These are phyloP conservation scores for Parmelia sp. DNA, from an alignment of 495 filamentous ascomycete genomes.

Conservation along the genomic window DNA sequence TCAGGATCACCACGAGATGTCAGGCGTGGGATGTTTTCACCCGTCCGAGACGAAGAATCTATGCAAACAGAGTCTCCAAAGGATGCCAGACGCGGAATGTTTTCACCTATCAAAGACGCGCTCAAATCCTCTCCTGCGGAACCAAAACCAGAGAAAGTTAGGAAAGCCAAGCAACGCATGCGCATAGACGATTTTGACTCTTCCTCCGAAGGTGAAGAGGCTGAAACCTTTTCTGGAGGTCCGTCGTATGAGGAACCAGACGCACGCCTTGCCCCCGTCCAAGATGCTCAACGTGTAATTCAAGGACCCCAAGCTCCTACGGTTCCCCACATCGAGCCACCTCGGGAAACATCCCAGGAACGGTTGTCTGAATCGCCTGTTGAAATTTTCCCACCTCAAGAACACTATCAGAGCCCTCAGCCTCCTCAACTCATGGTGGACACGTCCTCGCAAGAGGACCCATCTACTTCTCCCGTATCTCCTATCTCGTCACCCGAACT, in stretches of 20 bases:
- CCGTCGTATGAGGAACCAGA: conserved; percentile 16
- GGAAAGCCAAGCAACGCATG: conserved; percentile 40
- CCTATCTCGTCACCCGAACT: conserved; percentile 62
- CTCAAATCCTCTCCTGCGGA: conserved; percentile 34
- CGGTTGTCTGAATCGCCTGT: conserved; percentile 72
- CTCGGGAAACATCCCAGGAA: conserved; percentile 31
- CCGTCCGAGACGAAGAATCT: conserved; percentile 13
- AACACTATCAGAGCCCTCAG: conserved; percentile 15
- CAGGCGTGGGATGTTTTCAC: conserved; percentile 18
- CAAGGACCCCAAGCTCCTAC: conserved; percentile 13
- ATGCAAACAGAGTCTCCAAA: conserved; percentile 15
- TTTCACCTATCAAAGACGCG: conserved; percentile 25
- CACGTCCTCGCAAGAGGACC: conserved; percentile 57
- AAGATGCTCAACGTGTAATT: conserved; percentile 19
- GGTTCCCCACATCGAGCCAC: conserved; percentile 19
- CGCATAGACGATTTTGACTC: conserved; percentile 45
- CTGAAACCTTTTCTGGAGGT: conserved; percentile 28
- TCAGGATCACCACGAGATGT: conserved; percentile 27
- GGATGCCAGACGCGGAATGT: conserved; percentile 21
- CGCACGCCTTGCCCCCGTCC: conserved; percentile 13
- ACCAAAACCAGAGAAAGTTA: conserved; percentile 44
- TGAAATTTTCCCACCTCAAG: conserved; percentile 51
- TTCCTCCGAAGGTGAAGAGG: conserved; percentile 28
- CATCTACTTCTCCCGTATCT: conserved; percentile 52
- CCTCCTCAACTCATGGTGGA: conserved; percentile 56